Evolutionary conservation across 768 basidiomycete genomes (phyloP).

Genomic region (Rhizopogon sp.): DNA sequence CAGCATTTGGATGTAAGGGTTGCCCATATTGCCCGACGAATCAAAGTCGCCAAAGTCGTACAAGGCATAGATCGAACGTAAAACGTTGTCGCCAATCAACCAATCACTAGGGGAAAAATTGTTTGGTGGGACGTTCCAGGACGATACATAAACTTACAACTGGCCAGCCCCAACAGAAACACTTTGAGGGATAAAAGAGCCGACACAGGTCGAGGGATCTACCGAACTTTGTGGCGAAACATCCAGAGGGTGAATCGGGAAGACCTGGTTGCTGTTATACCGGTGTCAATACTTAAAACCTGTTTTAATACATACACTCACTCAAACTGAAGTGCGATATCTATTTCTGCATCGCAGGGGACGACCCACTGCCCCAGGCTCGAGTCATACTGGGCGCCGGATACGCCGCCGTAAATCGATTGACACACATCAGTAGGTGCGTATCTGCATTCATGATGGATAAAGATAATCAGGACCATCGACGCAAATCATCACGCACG

Average conservation of each 20-base stretch:
- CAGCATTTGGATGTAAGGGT: constrained; percentile 75
- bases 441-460: constrained; percentile 43
- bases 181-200: constrained; percentile 67
- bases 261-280: constrained; percentile 55
- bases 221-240: constrained; percentile 45
- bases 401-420: constrained; percentile 61
- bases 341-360: constrained; percentile 70
- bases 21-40: constrained; percentile 55
- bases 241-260: constrained; percentile 78
- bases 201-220: constrained; percentile 53
- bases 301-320: constrained; percentile 28
- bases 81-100: constrained; percentile 78
- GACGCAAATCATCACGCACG: constrained; percentile 38
- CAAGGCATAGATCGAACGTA: constrained; percentile 77
- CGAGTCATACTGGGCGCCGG: constrained; percentile 58
- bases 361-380: constrained; percentile 59
- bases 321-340: constrained; percentile 78
- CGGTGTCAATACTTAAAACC: constrained; percentile 1
- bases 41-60: constrained; percentile 85
- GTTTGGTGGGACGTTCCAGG: not conserved
- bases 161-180: constrained; percentile 55
- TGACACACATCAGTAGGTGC: constrained; percentile 58
- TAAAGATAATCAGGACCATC: not conserved
- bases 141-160: constrained; percentile 45
- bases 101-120: constrained; percentile 52